A percentile compares a stretch with the other conserved stretches of the same genome.
These are phyloP conservation scores for Hymenoscyphus fructigenus DNA, from an alignment of 2,329 filamentous ascomycete species.

Conservation along the genomic window DNA sequence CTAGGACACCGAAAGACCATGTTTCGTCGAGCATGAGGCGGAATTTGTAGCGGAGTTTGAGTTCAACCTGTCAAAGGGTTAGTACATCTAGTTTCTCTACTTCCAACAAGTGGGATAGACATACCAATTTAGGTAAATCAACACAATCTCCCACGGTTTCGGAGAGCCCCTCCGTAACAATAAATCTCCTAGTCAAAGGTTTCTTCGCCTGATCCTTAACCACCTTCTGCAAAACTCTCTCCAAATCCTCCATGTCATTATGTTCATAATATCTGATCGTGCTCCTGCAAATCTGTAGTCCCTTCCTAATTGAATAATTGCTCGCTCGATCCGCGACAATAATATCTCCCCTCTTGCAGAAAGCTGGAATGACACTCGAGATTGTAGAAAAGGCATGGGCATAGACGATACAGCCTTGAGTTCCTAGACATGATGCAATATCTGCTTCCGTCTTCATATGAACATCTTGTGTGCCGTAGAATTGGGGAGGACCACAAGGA, in stretches of 20 bases:
- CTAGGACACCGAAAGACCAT: constrained; percentile 93
- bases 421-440: constrained; percentile 85
- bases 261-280: constrained; percentile 93
- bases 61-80: constrained; percentile 61
- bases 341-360: constrained; percentile 95
- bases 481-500: constrained; percentile 93
- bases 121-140: constrained; percentile 80
- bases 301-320: constrained; percentile 92
- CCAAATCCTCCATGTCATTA: constrained; percentile 92
- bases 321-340: constrained; percentile 93
- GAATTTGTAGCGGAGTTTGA: constrained; percentile 97
- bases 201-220: constrained; percentile 81
- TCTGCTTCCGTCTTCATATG: constrained; percentile 97
- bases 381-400: constrained; percentile 96
- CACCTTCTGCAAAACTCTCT: constrained; percentile 79
- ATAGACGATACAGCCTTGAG: constrained; percentile 88
- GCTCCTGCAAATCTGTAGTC: constrained; percentile 88
- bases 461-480: constrained; percentile 97
- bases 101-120: constrained; percentile 31
- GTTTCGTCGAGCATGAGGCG: constrained; percentile 96
- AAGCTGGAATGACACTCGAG: constrained; percentile 93
- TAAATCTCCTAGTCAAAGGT: constrained; percentile 87
- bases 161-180: constrained; percentile 93
- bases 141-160: constrained; percentile 85
- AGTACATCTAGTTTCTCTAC: constrained; percentile 9